Conservation (phyloP, 805 yeast genomes). For the Dipodascopsis tothii region DNA sequence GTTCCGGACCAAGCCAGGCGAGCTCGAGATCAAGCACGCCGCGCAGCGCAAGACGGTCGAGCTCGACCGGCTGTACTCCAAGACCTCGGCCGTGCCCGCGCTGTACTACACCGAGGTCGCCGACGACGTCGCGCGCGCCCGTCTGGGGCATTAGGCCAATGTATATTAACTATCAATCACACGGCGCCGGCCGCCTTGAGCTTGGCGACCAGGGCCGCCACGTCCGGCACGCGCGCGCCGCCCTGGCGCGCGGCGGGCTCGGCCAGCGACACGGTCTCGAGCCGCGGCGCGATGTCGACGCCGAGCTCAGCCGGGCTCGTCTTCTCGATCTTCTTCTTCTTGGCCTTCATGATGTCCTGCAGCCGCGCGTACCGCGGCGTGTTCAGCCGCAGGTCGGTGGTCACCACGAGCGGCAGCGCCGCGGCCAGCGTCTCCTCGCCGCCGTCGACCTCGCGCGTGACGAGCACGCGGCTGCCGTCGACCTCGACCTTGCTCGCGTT, state of each 20-base stretch:
- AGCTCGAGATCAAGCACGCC: not conserved
- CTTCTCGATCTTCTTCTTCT: constrained; percentile 82
- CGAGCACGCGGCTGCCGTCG: constrained; percentile 47
- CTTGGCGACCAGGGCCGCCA: constrained; percentile 73
- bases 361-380: constrained; percentile 93
- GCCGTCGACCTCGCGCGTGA: constrained; percentile 91
- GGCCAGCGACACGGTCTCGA: constrained; percentile 63
- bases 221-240: constrained; percentile 71
- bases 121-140: constrained; percentile 4
- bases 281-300: constrained; percentile 54
- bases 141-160: constrained; percentile 1
- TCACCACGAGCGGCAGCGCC: constrained; percentile 72
- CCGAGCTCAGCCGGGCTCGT: constrained; percentile 60
- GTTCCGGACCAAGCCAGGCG: not conserved
- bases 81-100: constrained; percentile 9
- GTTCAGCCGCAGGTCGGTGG: constrained; percentile 89
- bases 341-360: constrained; percentile 97
- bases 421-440: constrained; percentile 81
- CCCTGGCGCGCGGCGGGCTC: constrained; percentile 81
- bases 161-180: constrained; percentile 27
- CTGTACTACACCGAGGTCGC: constrained; percentile 15
- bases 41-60: not conserved
- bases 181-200: constrained; percentile 71
- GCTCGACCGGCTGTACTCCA: not conserved
- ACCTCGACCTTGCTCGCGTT: constrained; percentile 80